A percentile compares a stretch with the other conserved stretches of the same genome.
These are phyloP conservation scores for Lignosus rhinocerotis DNA, from an alignment of 1,284 basidiomycete genomes.

Conservation along the genomic window DNA sequence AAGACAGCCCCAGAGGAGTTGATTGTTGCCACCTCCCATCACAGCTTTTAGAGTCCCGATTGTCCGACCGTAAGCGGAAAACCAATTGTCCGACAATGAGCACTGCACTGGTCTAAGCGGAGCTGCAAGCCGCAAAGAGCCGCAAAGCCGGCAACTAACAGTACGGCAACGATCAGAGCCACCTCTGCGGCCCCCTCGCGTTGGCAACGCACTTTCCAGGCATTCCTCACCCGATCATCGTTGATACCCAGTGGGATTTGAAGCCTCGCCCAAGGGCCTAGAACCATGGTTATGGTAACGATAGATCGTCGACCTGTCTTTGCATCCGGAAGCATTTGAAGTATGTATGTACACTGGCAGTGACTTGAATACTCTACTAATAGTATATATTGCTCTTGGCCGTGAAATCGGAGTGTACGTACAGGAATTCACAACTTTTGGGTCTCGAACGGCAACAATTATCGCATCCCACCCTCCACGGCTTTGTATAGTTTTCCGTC, in stretches of 20 bases:
- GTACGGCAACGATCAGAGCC: conserved; percentile 18
- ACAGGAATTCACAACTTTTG: too few species aligned
- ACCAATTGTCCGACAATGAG: neutral
- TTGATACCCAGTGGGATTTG: neutral
- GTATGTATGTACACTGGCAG: neutral
- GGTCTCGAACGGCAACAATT: neutral
- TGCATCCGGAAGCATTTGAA: neutral
- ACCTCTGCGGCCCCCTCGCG: conserved; percentile 7
- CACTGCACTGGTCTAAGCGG: neutral
- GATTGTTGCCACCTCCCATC: conserved; percentile 16
- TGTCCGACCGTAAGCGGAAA: neutral
- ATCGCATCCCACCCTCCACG: conserved; percentile 65
- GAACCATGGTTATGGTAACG: conserved; percentile 3
- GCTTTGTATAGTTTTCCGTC: conserved; percentile 73
- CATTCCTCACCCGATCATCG: conserved; percentile 22
- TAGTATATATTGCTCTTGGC: neutral
- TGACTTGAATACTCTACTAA: neutral
- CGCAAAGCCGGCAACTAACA: neutral
- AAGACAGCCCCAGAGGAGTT: conserved; percentile 9
- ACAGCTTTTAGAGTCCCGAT: conserved; percentile 6
- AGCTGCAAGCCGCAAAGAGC: conserved; percentile 1
- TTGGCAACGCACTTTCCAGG: conserved; percentile 22
- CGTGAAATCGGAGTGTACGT: neutral
- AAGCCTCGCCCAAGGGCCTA: conserved; percentile 1
- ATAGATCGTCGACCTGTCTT: neutral